Evolutionary conservation across 2,329 filamentous ascomycete species (phyloP).

Genomic region (Gremmenia infestans): DNA sequence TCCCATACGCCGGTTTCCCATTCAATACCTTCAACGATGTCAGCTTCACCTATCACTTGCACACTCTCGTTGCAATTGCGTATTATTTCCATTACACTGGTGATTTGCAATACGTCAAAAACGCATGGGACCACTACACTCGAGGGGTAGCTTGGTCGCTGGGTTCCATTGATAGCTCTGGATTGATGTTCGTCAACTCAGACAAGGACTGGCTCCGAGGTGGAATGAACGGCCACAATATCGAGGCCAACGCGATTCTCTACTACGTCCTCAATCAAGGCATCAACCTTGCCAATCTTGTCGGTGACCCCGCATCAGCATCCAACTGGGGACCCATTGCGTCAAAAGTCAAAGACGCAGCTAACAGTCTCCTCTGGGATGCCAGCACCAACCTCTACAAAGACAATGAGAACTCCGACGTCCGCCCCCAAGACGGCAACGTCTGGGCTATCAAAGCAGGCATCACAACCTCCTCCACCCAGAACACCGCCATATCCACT

Average conservation of each 20-base stretch:
- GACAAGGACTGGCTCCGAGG: conserved; percentile 20
- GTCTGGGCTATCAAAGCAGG: conserved; percentile 42
- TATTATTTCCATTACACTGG: conserved; percentile 53
- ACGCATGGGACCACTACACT: conserved; percentile 44
- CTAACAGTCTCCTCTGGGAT: conserved; percentile 28
- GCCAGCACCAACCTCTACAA: conserved; percentile 39
- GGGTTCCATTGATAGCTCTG: conserved; percentile 35
- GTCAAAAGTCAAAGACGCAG: conserved; percentile 4
- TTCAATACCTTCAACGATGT: conserved; percentile 38
- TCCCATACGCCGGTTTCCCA: conserved; percentile 46
- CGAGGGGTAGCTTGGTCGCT: conserved; percentile 40
- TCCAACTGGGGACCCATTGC: conserved; percentile 5
- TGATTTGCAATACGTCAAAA: conserved; percentile 42
- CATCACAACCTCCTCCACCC: conserved; percentile 26
- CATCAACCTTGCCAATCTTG: conserved; percentile 35
- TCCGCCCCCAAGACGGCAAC: conserved; percentile 57
- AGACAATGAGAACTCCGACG: conserved; percentile 49
- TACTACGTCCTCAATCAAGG: conserved; percentile 46
- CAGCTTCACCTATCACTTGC: conserved; percentile 54
- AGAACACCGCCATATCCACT: conserved; percentile 34
- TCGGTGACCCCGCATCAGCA: conserved; percentile 7
- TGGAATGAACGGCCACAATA: conserved; percentile 25
- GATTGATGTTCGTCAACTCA: conserved; percentile 23
- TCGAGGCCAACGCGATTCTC: conserved; percentile 23
- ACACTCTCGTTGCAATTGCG: conserved; percentile 52